Evolutionary conservation across 768 basidiomycete species (phyloP).

Genomic region (Tricholoma sp.): DNA sequence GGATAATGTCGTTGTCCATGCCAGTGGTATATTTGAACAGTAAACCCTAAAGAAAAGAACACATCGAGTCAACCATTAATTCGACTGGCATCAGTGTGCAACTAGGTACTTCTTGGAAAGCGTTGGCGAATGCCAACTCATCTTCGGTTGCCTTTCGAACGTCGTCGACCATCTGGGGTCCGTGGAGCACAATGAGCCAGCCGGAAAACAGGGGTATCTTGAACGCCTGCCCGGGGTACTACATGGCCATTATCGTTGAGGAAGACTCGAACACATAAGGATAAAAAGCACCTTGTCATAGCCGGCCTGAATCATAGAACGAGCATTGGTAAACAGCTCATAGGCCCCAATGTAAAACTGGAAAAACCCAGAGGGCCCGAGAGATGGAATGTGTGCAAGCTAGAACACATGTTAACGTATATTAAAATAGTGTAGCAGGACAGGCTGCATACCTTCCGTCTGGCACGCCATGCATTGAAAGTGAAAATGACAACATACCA

Average conservation of each 20-base stretch:
- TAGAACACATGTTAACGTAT: neutral
- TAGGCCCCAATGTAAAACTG: slow-evolving; percentile 15
- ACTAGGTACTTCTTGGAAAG: slow-evolving; percentile 13
- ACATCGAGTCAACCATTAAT: neutral
- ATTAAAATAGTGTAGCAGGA: too few species aligned
- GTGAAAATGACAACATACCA: neutral
- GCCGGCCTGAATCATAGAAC: slow-evolving; percentile 14
- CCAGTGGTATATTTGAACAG: slow-evolving; percentile 28
- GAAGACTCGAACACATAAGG: neutral
- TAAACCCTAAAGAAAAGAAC: slow-evolving; percentile 20
- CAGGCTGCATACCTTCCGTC: neutral
- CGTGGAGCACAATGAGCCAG: slow-evolving; percentile 43
- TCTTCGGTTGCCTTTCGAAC: slow-evolving; percentile 33
- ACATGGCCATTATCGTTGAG: neutral
- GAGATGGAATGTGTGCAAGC: slow-evolving; percentile 12
- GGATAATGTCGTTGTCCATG: slow-evolving; percentile 24
- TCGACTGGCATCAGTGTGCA: too few species aligned
- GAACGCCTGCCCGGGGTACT: slow-evolving; percentile 24
- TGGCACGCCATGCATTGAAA: slow-evolving; percentile 1
- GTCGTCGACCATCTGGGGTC: slow-evolving; percentile 42
- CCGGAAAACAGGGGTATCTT: slow-evolving; percentile 35
- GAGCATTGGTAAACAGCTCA: slow-evolving; percentile 6
- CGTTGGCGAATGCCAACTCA: slow-evolving; percentile 22
- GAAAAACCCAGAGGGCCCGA: slow-evolving; percentile 14
- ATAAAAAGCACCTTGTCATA: slow-evolving; percentile 8